Base-by-base conservation (phyloP, 2,329 filamentous ascomycete species). In the Ophiostoma himal-ulmi region DNA sequence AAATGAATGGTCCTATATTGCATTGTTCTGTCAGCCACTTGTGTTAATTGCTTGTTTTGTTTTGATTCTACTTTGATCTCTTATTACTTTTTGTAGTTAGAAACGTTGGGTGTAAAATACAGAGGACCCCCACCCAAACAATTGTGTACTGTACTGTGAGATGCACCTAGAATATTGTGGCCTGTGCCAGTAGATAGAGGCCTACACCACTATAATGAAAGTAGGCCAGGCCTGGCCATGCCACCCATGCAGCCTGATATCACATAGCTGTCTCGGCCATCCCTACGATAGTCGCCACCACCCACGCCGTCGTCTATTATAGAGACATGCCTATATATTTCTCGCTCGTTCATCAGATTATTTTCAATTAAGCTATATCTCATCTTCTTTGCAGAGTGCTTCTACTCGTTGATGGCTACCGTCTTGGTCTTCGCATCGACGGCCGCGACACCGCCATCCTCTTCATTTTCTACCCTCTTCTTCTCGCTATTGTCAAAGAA, bases 401-500 rank as follows among this genome's bases (percentile, higher is more conserved):
- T 30, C 30, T 57, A 57, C 52, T 57, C 52, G 11, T 57, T 57
- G 13, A 57, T 57, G 13, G 52, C 22, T 17, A 57, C 52, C 52
- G 52, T 57, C 52, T 30, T 30, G n/a, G 52, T 57, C 52, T 48
- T 48, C 1, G 14, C 14, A 5, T n/a, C 44, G 44, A 14, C 10
- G 20, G 20, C 14, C 20, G 11, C 44, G 20, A 17, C 39, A 44
- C 11, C 39, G 39, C 11, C 39, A 44, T 44, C 39, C 39, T n/a
- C 37, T 1, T 39, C 37, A 1, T 13, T 13, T 39, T 13, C 68
- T 8, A 20, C 13, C 11, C 13, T 34, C 34, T 1, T 34, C n/a
- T 1, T n/a, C 39, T 44, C n/a, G 1, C 36, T 57, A 5, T 17
- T 67, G 11, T 71, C 68, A 67, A 70, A 72, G 36, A 75, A 75